Percentiles rank a stretch among this genome's conserved stretches.
phyloP scores from a whole-genome alignment of 306 rosid species.

The Rosa chinensis region DNA sequence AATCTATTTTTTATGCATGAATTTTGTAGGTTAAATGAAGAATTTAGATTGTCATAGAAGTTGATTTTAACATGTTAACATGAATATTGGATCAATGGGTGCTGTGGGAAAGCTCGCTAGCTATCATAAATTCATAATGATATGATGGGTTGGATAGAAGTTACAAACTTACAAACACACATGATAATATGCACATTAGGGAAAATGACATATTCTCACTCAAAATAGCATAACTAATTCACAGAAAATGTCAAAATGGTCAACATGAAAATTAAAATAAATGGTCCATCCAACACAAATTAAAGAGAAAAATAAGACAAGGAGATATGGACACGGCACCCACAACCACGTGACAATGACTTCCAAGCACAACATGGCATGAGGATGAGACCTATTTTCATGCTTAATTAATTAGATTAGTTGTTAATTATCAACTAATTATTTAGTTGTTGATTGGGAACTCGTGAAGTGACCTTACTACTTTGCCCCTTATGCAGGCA shows the following conservation, averaged over 20 bases:
- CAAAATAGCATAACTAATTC: not conserved
- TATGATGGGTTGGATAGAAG: conserved; percentile 4
- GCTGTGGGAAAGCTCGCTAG: conserved; percentile 28
- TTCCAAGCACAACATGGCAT: conserved; percentile 27
- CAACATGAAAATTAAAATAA: not conserved
- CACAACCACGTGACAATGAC: conserved; percentile 42
- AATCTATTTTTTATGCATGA: no score
- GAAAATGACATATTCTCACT: conserved; percentile 17
- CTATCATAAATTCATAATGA: conserved; percentile 15
- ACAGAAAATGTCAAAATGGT: not conserved
- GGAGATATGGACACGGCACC: conserved; percentile 32
- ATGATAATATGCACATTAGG: not conserved
- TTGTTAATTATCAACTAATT: not conserved
- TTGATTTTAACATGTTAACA: not conserved
- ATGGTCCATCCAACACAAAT: conserved; percentile 5
- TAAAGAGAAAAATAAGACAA: not conserved
- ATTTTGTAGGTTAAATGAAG: not conserved
- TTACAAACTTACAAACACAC: not conserved
- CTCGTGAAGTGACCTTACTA: not conserved
- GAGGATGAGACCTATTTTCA: conserved; percentile 9
- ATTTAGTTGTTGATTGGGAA: not conserved
- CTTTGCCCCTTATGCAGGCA: not conserved
- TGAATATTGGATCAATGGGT: conserved; percentile 12
- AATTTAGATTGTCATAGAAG: not conserved
- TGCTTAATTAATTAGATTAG: not conserved